Base-by-base conservation (phyloP, 805 yeast genomes). In the Candida quercuum region DNA sequence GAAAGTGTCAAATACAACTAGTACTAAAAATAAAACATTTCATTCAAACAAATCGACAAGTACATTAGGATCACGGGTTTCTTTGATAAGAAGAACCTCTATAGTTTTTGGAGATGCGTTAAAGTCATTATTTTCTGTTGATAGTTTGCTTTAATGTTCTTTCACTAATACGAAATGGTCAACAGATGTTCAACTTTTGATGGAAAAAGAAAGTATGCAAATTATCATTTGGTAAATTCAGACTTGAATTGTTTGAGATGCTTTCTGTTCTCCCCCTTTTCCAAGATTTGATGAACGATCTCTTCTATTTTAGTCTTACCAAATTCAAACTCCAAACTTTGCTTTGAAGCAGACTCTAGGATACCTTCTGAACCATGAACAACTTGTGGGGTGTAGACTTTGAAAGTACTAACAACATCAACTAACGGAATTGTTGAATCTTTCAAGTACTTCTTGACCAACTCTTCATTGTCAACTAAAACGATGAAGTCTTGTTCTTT, bases 291-390 rank as follows among this genome's bases (percentile, higher is more conserved):
- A 38, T 71, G 71, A 39, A 86, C 71, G n/a, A 74, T 69, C 20
- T 74, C 80, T 37, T 81, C 86, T 3, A 58, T 51, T 28, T 63
- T 65, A 34, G 69, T 62, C 19, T 72, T 64, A 21, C 88, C 91
- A 47, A 87, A 86, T 52, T 86, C 93, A 45, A 72, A 72, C 35
- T 69, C 70, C 28, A 86, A 56, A 42, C 79, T 83, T 15, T 67
- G 63, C 39, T 75, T 72, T 7, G 91, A 81, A 3, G 91, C 95
- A 50, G 75, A 79, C 36, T 81, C 85, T 19, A 83, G 56, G 8
- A 71, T 69, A 39, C 95, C 95, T 49, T 76, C 84, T 4, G 77
- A 63, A 23, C 95, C 95, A 28, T 63, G 64, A 32, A 85, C 82
- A 18, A 66, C 67, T 42, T 71, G 70, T 39, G 76, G 73, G 17